A percentile compares a stretch with the other conserved stretches of the same genome.
Conservation (phyloP, 805 yeast genomes). For the Zygoascus flipseniorum region DNA sequence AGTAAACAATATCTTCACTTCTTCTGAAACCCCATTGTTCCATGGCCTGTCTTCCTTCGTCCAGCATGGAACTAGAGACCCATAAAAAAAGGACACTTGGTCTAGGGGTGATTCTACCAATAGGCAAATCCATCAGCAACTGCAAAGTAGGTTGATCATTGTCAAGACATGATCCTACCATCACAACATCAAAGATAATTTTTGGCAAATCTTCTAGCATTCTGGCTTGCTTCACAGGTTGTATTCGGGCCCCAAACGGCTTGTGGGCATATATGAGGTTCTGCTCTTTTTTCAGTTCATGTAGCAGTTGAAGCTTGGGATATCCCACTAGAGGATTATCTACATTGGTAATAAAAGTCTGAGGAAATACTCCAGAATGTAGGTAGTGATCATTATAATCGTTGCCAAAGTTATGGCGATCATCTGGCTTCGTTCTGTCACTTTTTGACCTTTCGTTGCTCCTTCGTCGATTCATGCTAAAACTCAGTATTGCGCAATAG, state of each 20-base stretch:
- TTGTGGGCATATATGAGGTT: constrained; percentile 42
- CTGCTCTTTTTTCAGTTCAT: constrained; percentile 56
- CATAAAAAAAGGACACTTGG: constrained; percentile 85
- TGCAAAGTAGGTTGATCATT: constrained; percentile 48
- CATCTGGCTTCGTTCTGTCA: background rate
- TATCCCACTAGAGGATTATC: constrained; percentile 70
- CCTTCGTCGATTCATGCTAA: background rate
- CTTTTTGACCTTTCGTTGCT: background rate
- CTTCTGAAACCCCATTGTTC: constrained; percentile 62
- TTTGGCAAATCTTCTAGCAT: constrained; percentile 42
- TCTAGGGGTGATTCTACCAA: constrained; percentile 64
- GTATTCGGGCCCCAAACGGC: constrained; percentile 59
- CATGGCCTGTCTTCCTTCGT: constrained; percentile 42
- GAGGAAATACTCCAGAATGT: constrained; percentile 56
- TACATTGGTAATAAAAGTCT: constrained; percentile 54
- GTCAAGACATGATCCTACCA: constrained; percentile 81
- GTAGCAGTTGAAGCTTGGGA: constrained; percentile 68
- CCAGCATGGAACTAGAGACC: constrained; percentile 72
- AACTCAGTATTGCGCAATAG: background rate
- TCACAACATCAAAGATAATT: constrained; percentile 70
- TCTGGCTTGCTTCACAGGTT: constrained; percentile 42
- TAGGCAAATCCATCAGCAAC: constrained; percentile 58
- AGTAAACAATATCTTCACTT: constrained; percentile 81
- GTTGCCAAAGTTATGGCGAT: constrained; percentile 39
- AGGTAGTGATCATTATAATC: constrained; percentile 67